These are phyloP conservation scores for Lichtheimia corymbifera DNA, from an alignment of 371 early-diverging fungal genomes.

Conservation along the genomic window DNA sequence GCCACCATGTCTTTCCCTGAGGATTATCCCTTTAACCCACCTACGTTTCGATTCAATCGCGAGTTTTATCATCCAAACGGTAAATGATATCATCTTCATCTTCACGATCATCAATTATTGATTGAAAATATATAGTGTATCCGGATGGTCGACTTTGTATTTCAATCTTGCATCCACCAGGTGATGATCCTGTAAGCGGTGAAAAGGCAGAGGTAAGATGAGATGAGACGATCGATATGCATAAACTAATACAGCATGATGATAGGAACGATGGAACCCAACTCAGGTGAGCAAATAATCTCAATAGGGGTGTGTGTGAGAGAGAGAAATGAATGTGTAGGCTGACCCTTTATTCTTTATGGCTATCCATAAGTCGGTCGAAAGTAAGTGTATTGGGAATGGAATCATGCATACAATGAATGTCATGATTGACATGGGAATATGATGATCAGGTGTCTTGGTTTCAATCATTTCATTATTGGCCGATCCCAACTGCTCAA, in stretches of 20 bases:
- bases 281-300: constrained; percentile 73
- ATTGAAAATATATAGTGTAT: constrained; percentile 50
- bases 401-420: background rate
- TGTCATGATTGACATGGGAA: background rate
- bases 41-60: constrained; percentile 77
- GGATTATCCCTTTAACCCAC: constrained; percentile 71
- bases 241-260: background rate
- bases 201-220: constrained; percentile 71
- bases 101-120: background rate
- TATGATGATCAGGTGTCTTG: constrained; percentile 64
- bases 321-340: background rate
- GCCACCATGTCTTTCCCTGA: constrained; percentile 59
- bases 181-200: constrained; percentile 83
- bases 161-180: constrained; percentile 77
- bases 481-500: constrained; percentile 95
- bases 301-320: too few relatives aligned
- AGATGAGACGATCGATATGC: background rate
- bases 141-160: constrained; percentile 84
- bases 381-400: constrained; percentile 45
- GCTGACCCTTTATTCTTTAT: background rate
- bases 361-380: constrained; percentile 36
- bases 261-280: constrained; percentile 90
- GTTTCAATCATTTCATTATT: constrained; percentile 89
- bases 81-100: constrained; percentile 22
- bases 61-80: constrained; percentile 80